Percentiles rank a stretch among this genome's conserved stretches.
phyloP scores from a whole-genome alignment of 306 rosid species.

The Coriaria nepalensis region DNA sequence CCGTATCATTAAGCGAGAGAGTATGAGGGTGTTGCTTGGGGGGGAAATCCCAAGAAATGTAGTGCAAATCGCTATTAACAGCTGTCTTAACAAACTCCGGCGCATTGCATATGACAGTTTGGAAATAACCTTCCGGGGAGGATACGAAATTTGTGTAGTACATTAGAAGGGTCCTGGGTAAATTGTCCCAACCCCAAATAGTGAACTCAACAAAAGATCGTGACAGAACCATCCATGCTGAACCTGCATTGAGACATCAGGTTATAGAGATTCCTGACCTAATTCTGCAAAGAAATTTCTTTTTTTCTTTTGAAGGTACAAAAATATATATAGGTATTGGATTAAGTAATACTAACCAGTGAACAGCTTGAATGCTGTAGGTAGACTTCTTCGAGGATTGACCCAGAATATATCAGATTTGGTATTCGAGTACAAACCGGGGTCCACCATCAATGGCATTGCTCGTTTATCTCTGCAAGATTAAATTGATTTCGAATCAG shows the following conservation, averaged over 20 bases:
- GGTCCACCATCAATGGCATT: slow-evolving; percentile 78
- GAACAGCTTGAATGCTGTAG: slow-evolving; percentile 69
- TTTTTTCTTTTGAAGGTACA: no score
- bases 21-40: slow-evolving; percentile 98
- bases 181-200: slow-evolving; percentile 99
- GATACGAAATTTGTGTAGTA: slow-evolving; percentile 88
- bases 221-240: slow-evolving; percentile 98
- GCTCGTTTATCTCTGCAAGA: slow-evolving; percentile 66
- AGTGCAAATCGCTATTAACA: slow-evolving; percentile 86
- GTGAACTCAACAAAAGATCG: slow-evolving; percentile 78
- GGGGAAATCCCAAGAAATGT: slow-evolving; percentile 95
- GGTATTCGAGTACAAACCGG: slow-evolving; percentile 61
- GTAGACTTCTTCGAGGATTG: slow-evolving; percentile 50
- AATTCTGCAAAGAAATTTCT: no score
- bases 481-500: neutral
- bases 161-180: slow-evolving; percentile 88
- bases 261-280: no score
- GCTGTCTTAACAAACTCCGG: slow-evolving; percentile 88
- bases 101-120: slow-evolving; percentile 92
- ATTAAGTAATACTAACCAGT: slow-evolving; percentile 42
- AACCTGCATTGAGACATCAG: slow-evolving; percentile 28
- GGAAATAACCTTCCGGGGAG: slow-evolving; percentile 96
- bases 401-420: slow-evolving; percentile 72
- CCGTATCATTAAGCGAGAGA: slow-evolving; percentile 55
- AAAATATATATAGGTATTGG: neutral